Evolutionary conservation across 2,329 filamentous ascomycete genomes (phyloP), one percentile per base, ranked within the genome.

Genomic region (Leptographium flavum): DNA sequence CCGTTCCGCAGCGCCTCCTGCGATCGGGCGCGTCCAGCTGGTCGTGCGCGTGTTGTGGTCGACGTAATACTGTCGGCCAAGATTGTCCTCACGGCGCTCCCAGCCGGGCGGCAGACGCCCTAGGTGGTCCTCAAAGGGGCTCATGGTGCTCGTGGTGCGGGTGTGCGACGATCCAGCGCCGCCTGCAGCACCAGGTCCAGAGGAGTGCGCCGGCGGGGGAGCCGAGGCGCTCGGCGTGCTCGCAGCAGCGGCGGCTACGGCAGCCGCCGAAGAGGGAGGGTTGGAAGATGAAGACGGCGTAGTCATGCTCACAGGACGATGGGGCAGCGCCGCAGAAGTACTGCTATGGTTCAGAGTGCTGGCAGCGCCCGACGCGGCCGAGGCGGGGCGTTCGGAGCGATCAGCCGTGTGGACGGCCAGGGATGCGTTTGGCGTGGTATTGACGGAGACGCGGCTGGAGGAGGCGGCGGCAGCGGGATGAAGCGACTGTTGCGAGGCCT

Each of bases 41-140:
- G 92, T 98, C 45, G 92, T 90, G 56, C 92, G 75, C 7, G 88
- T 94, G 62, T 96, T 96, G 62, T 96, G 92, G 58, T 98, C 92
- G 43, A 98, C 92, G 60, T 96, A 98, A 60, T 98, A 98, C 21
- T 90, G 96, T 56, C 92, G 77, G 43, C 92, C 90, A 37, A 96
- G 65, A 55, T 95, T 92, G 60, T 98, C 92, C 62, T 96, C 90
- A 46, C 92, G 79, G 46, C 92, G 80, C 66, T 98, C 92, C 90
- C 92, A 98, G 30, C 92, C 92, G 42, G 84, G 80, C 30, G 92
- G 92, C 45, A 98, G 66, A 54, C 90, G 81, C 47, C 92, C 92
- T 58, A 95, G 88, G n/a, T 81, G 79, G 64, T 98, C 92, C 65
- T 96, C 90, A 53, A 98, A 98, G 1, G 90, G 88, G 57, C 87